phyloP scores from a whole-genome alignment of 257 asterid species.

The Linderniella brevidens region DNA sequence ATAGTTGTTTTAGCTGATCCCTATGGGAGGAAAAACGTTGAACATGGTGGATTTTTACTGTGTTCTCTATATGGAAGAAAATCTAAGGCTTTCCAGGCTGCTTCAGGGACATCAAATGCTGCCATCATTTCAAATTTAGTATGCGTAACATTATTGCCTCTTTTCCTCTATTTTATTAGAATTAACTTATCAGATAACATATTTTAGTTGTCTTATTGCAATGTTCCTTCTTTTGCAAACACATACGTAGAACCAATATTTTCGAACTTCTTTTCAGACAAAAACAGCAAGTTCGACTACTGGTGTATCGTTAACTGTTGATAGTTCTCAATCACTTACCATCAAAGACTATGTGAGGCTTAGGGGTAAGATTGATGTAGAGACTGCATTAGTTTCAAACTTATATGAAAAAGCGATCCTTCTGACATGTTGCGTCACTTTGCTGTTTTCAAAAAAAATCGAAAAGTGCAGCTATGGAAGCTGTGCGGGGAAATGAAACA shows the following conservation, averaged over 20 bases:
- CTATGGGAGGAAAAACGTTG: constrained; percentile 66
- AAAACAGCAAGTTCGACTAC: constrained; percentile 81
- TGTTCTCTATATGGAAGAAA: constrained; percentile 90
- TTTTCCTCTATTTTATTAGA: constrained; percentile 7
- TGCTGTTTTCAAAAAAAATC: constrained; percentile 6
- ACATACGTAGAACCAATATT: constrained; percentile 2
- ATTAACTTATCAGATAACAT: background rate
- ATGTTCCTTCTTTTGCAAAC: too few species aligned
- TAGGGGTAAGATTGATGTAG: constrained; percentile 49
- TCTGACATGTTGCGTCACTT: constrained; percentile 8
- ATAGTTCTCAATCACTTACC: constrained; percentile 59
- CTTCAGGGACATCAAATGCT: constrained; percentile 82
- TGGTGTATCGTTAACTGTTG: constrained; percentile 67
- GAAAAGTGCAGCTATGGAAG: constrained; percentile 62
- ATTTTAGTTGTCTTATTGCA: too few species aligned
- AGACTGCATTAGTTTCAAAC: background rate
- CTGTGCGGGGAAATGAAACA: constrained; percentile 96
- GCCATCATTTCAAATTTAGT: constrained; percentile 57
- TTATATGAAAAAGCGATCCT: constrained; percentile 1
- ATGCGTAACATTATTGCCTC: constrained; percentile 12
- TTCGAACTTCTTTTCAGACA: constrained; percentile 37
- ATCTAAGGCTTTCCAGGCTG: constrained; percentile 94
- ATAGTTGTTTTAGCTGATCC: constrained; percentile 61
- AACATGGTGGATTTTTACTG: constrained; percentile 74
- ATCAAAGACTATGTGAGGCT: constrained; percentile 55